Base-by-base conservation (phyloP, 139 green algal genomes). In the Volvox reticuliferus region DNA sequence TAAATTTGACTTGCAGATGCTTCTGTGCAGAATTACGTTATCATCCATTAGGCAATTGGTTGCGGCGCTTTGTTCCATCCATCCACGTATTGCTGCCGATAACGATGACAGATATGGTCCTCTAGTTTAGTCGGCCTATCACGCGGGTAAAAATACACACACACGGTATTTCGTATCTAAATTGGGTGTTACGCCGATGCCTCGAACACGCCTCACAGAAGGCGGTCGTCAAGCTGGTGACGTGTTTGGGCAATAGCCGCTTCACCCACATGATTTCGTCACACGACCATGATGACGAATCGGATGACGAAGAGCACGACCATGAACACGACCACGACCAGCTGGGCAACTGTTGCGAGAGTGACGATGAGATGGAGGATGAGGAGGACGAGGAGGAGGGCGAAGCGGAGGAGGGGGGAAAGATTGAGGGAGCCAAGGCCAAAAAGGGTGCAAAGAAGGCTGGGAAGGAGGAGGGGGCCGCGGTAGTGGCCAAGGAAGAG, bases 191-290 rank as follows among this genome's bases (percentile, higher is more conserved):
- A 14, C 44, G 5, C 9, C 44, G 44, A 55, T 55, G 44, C 44
- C 44, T 55, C 9, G 5, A 55, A 55, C 44, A 55, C 44, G 44
- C 44, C 9, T 55, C 44, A 20, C 35, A 79, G 86, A 67, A 32
- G 30, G 44, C 61, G 28, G 22, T 62, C 6, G 80, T 95, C 44
- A 89, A 92, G 88, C 71, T 95, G 89, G 79, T 92, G 26, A 94
- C 61, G 37, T 93, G 88, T 50, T 37, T 95, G 37, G n/a, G 67
- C 75, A 95, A 95, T 85, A 91, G 62, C 75, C 37, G 91, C 21
- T 88, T 89, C 79, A 75, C 50, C 12, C 93, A 95, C 88, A 95
- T 95, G 93, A 92, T 95, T 6, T 71, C n/a, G 1, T 26, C 26
- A 26, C 67, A 85, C 12, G 75, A 89, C 0, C 77, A 85, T 3